Evolutionary conservation across 176 grass and related monocot species (phyloP).

Genomic region (Zea luxurians): DNA sequence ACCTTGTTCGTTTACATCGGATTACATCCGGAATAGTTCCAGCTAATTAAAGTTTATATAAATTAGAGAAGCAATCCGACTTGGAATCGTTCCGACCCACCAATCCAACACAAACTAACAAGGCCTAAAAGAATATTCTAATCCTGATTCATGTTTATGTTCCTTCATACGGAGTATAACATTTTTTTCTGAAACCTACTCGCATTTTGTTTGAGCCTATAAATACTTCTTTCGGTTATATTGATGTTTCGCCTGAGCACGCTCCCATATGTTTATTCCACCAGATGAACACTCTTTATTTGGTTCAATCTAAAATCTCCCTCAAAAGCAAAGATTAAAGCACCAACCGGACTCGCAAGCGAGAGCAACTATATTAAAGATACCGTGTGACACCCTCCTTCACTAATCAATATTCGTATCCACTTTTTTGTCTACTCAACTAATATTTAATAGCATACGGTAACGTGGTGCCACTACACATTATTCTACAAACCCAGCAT

Average conservation of each 20-base stretch:
- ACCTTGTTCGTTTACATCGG: no score
- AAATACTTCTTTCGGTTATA: not conserved
- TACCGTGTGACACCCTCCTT: conserved; percentile 39
- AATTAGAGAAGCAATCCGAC: no score
- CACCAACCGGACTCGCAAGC: conserved; percentile 19
- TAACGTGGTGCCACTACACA: conserved; percentile 19
- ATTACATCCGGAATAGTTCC: no score
- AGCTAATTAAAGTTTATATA: no score
- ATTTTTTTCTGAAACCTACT: not conserved
- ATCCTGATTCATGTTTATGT: not conserved
- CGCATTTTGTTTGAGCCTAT: not conserved
- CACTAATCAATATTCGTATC: not conserved
- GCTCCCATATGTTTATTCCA: not conserved
- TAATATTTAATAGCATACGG: conserved; percentile 3
- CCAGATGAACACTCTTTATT: not conserved
- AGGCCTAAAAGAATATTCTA: no score
- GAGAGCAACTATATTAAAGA: conserved; percentile 21
- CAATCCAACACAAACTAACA: no score
- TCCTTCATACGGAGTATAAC: not conserved
- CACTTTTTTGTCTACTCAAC: conserved; percentile 2
- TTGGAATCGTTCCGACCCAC: no score
- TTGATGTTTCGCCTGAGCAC: not conserved
- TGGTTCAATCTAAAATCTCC: conserved; percentile 17
- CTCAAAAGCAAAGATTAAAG: conserved; percentile 42
- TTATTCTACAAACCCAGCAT: conserved; percentile 26